Percentiles rank a stretch among this genome's conserved stretches.
phyloP scores from a whole-genome alignment of 306 rosid species.

The Fragaria iinumae region DNA sequence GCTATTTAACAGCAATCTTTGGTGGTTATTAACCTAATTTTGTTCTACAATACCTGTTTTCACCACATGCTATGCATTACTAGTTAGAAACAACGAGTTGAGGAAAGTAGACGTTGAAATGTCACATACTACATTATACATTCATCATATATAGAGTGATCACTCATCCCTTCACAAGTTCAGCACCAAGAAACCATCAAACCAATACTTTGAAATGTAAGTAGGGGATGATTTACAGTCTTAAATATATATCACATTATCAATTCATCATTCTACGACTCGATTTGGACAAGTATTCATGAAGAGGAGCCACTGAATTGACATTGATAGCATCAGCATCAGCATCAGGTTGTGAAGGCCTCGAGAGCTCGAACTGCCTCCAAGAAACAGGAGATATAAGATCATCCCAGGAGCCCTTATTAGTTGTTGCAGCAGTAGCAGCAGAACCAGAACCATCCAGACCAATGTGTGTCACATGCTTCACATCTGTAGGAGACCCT shows the following conservation, averaged over 20 bases:
- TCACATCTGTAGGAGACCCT: conserved; percentile 89
- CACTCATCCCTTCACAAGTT: not conserved
- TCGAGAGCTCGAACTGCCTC: conserved; percentile 30
- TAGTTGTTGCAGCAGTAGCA: conserved; percentile 16
- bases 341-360: conserved; percentile 25
- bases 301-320: conserved; percentile 15
- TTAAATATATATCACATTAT: conserved; percentile 15
- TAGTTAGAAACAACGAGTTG: not conserved
- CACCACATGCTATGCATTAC: too few relatives aligned
- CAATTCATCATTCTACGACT: not conserved
- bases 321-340: conserved; percentile 14
- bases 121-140: not conserved
- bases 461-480: conserved; percentile 97
- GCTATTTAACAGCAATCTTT: not conserved
- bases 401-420: conserved; percentile 44
- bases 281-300: not conserved
- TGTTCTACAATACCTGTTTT: too few relatives aligned
- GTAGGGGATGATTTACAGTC: not conserved
- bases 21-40: not conserved
- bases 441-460: conserved; percentile 52
- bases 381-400: conserved; percentile 53
- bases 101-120: not conserved
- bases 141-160: not conserved
- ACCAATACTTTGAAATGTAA: not conserved
- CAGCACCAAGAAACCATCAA: not conserved